Conservation (phyloP, 768 basidiomycete species). For the Phylloporus sp. region DNA sequence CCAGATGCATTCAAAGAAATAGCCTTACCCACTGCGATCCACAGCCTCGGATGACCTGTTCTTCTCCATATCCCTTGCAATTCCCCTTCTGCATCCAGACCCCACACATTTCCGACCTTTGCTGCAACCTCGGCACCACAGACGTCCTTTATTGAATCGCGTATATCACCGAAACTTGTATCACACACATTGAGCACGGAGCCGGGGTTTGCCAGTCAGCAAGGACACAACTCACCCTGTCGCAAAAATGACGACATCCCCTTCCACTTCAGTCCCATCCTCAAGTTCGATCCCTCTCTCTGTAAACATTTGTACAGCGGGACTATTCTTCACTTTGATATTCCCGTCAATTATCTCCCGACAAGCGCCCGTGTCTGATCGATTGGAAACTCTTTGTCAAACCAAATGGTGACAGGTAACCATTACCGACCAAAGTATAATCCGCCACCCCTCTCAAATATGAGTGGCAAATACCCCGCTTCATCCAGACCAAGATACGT, state of each 20-base stretch:
- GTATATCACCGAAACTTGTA: constrained; percentile 44
- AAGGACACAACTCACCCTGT: constrained; percentile 25
- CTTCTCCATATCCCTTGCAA: constrained; percentile 38
- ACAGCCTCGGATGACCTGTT: constrained; percentile 34
- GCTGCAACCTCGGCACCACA: constrained; percentile 43
- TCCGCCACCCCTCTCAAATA: constrained; percentile 34
- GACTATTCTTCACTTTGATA: constrained; percentile 46
- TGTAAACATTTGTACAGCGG: constrained; percentile 25
- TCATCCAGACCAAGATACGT: constrained; percentile 36
- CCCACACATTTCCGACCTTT: constrained; percentile 55
- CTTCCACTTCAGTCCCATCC: constrained; percentile 24
- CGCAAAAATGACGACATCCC: constrained; percentile 31
- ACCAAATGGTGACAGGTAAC: not conserved
- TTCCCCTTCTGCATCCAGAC: constrained; percentile 62
- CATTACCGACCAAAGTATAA: constrained; percentile 34
- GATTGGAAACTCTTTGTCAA: not conserved
- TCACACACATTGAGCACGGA: not conserved
- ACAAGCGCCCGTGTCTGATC: constrained; percentile 36
- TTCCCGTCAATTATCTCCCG: constrained; percentile 43
- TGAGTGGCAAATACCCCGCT: constrained; percentile 31
- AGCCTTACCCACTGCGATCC: constrained; percentile 23
- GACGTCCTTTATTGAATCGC: constrained; percentile 36
- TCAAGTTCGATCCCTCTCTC: constrained; percentile 25
- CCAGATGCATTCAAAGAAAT: not conserved
- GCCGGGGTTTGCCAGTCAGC: not conserved